These are phyloP conservation scores for Patellaria atrata DNA, from an alignment of 495 filamentous ascomycete genomes.

Conservation along the genomic window DNA sequence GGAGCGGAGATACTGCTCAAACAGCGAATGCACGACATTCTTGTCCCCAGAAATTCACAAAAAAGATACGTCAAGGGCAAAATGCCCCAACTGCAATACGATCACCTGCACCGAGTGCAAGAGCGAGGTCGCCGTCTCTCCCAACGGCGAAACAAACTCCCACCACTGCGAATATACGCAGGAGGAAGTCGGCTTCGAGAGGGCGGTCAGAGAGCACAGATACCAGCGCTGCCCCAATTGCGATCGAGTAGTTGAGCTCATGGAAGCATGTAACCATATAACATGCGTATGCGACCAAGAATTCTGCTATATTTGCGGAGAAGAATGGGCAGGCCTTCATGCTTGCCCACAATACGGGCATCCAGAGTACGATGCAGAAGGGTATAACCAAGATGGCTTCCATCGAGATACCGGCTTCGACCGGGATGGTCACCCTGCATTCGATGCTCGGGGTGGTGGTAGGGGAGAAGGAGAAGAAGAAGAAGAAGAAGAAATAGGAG, in stretches of 20 bases:
- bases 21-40: conserved; percentile 6
- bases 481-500: too few species aligned
- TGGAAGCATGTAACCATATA: conserved; percentile 19
- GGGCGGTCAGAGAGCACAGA: conserved; percentile 7
- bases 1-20: conserved; percentile 11
- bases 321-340: conserved; percentile 13
- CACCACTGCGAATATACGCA: conserved; percentile 11
- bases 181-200: conserved; percentile 10
- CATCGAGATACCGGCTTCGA: conserved; percentile 15
- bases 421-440: too few species aligned
- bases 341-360: conserved; percentile 16
- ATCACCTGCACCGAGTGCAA: conserved; percentile 9
- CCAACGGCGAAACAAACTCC: neutral
- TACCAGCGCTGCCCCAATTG: conserved; percentile 14
- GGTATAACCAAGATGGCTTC: conserved; percentile 19
- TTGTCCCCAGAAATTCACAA: conserved; percentile 9
- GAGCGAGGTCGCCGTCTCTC: conserved; percentile 1
- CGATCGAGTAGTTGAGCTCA: conserved; percentile 9
- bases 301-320: conserved; percentile 19
- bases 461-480: too few species aligned
- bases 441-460: too few species aligned
- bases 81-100: conserved; percentile 4
- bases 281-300: conserved; percentile 11
- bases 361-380: conserved; percentile 13
- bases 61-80: conserved; percentile 3